Evolutionary conservation across 1,139 yeast species (phyloP), one percentile per base, ranked within the genome.

Genomic region (Geotrichum europaeum): DNA sequence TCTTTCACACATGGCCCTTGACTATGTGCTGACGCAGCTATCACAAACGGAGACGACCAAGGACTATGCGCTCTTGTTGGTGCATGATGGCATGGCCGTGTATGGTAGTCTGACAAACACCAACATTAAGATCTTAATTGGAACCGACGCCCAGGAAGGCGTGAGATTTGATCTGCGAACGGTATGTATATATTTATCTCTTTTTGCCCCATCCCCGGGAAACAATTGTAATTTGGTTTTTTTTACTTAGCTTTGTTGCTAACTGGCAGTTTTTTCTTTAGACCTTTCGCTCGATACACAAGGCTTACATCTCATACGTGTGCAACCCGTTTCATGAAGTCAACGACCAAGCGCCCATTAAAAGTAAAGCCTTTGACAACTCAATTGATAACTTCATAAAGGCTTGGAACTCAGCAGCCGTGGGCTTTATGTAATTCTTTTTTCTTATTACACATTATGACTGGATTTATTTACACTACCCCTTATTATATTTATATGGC

Each of bases 1-100:
- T 60, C 68, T 76, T 12, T 76, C 79, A 6, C 78, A 76, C 63
- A 76, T 76, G 77, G 73, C 79, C 4, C 69, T 76, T 45, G 79
- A 76, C 66, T 77, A 76, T 58, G 69, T 75, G 10, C 67, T 68
- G 43, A 66, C 70, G 0, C 73, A 72, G 55, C 66, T 65, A 50
- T 65, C 64, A 40, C 65, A 65, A 30, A 57, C 68, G 40, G 73
- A 66, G 30, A 64, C 66, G 7, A 64, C 72, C 6, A 63, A 68
- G 24, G 76, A 74, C 57, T 72, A 68, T 53, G 73, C 74, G 0
- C 65, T 76, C 51, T 66, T 77, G 51, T 65, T 76, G 30, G 77
- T 76, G 1, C 79, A 76, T 59, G 78, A 76, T 49, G 78, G 77
- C 7, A 68, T 76, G 10, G 78, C 79, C 0, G 77, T 77, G 3